Base-by-base conservation (phyloP, 257 asterid genomes). In the Petunia axillaris region DNA sequence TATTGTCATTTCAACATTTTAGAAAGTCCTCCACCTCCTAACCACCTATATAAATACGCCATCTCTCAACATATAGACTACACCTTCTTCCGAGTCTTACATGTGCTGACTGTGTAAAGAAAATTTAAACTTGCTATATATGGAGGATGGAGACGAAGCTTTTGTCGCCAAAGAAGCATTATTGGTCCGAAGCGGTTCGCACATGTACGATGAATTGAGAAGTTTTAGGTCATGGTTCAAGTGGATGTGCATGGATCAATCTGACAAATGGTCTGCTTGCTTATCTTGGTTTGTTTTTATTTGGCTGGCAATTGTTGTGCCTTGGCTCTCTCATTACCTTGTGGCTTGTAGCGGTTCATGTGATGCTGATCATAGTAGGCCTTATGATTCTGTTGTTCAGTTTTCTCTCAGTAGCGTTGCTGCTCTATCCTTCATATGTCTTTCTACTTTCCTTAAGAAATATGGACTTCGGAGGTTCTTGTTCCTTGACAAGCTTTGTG, bases 201-300 rank as follows among this genome's bases (percentile, higher is more conserved):
- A 90, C 82, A 91, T 93, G 40, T 85, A 60, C 8, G 99, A 95
- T 79, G 99, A 95, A 80, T 86, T 95, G 79, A 87, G 86, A 62
- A 85, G 90, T 81, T 93, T 95, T 82, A 83, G 98, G 16, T 82
- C 96, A 4, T 95, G 99, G 97, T 89, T 93, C 13, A 88, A 84
- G 78, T 95, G 98, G 96, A 89, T 95, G 80, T 93, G 97, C 85
- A 98, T 93, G 62, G 99, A 95, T 59, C 99, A 95, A 64, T 93
- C 99, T 3, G 86, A 62, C 60, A 60, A 89, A 1, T 86, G 88
- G 92, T 84, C 90, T 14, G 66, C 92, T 40, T 86, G 86, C 67
- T 89, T 95, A 54, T 95, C 98, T 46, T 95, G 98, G 97, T 60
- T 86, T 77, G 91, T 93, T 5, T 93, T 93, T 79, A 6, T 91